These are phyloP conservation scores for Aspergillus panamensis DNA, from an alignment of 495 filamentous ascomycete genomes.

Conservation along the genomic window DNA sequence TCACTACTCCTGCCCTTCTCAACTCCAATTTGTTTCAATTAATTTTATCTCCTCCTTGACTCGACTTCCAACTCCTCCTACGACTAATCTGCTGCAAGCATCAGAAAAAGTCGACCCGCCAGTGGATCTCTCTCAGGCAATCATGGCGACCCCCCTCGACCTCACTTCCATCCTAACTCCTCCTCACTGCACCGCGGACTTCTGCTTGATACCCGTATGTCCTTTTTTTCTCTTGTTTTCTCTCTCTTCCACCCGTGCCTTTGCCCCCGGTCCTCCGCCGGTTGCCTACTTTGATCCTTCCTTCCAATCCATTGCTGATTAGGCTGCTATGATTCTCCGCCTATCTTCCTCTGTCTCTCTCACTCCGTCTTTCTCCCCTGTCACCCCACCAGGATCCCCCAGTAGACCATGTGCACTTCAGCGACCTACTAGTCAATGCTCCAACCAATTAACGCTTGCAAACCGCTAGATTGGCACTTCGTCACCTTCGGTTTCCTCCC, in stretches of 20 bases:
- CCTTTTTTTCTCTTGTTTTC: neutral
- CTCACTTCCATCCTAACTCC: conserved; percentile 56
- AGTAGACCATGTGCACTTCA: conserved; percentile 13
- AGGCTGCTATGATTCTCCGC: neutral
- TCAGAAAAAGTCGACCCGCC: neutral
- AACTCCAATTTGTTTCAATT: neutral
- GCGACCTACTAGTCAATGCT: neutral
- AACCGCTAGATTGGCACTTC: conserved; percentile 68
- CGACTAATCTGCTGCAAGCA: neutral
- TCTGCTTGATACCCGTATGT: conserved; percentile 76
- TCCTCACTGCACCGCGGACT: conserved; percentile 67
- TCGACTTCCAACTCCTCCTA: neutral
- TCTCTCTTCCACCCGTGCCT: neutral
- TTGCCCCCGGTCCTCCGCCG: neutral
- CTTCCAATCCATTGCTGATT: neutral
- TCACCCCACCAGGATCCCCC: neutral
- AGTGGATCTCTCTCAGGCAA: conserved; percentile 3
- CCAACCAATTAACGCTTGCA: conserved; percentile 29
- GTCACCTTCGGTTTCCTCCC: conserved; percentile 75
- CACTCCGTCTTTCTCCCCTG: neutral
- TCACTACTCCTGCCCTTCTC: neutral
- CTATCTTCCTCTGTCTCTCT: conserved; percentile 1
- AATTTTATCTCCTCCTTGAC: neutral
- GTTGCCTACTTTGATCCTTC: neutral
- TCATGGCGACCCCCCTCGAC: conserved; percentile 18